Evolutionary conservation across 257 asterid genomes (phyloP).

Genomic region (Fraxinus americana): DNA sequence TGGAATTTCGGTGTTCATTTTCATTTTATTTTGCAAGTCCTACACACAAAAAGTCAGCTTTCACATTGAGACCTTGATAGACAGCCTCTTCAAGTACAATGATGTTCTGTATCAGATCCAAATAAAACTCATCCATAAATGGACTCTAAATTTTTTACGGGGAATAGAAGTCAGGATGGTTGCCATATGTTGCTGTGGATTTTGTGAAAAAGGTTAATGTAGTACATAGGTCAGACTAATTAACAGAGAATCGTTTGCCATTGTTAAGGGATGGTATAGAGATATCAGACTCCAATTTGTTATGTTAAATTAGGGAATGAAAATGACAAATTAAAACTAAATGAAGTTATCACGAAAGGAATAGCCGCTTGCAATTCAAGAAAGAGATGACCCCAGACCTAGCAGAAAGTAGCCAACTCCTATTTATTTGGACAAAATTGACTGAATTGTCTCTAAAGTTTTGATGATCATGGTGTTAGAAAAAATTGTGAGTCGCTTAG

Average conservation of each 20-base stretch:
- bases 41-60: not conserved
- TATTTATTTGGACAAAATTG: not conserved
- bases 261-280: not conserved
- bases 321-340: not conserved
- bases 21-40: not conserved
- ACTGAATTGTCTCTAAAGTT: constrained; percentile 5
- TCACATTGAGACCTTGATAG: not conserved
- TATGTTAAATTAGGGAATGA: not conserved
- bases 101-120: not conserved
- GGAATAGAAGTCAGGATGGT: not conserved
- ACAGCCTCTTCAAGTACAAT: not conserved
- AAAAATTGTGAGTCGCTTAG: too few relatives aligned
- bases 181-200: not conserved
- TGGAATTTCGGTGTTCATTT: not conserved
- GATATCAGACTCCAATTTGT: not conserved
- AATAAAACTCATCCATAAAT: too few relatives aligned
- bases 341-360: not conserved
- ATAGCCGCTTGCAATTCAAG: not conserved
- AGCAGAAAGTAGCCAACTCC: constrained; percentile 4
- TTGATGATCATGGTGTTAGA: not conserved
- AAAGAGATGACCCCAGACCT: not conserved
- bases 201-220: not conserved
- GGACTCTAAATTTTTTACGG: not conserved
- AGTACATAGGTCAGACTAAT: not conserved
- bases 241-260: not conserved